A percentile compares a stretch with the other conserved stretches of the same genome.
Conservation (phyloP, 1,284 basidiomycete genomes). For the Coriolopsis trogii region DNA sequence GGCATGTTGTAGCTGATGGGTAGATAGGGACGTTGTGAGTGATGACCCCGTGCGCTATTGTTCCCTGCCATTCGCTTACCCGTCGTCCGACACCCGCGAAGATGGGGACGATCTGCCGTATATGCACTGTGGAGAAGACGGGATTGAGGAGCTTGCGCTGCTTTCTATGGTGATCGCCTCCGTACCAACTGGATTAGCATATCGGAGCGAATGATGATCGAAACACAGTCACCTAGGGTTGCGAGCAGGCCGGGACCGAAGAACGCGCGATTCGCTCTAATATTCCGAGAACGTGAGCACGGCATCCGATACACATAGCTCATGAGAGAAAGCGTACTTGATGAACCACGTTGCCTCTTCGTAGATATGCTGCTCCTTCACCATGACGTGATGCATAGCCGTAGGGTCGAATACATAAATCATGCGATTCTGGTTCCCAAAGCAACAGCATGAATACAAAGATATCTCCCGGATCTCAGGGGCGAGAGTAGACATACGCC, state of each 20-base stretch:
- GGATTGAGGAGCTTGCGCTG: conserved; percentile 23
- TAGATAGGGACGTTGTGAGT: background rate
- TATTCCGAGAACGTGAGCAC: background rate
- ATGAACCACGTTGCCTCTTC: conserved; percentile 17
- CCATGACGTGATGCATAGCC: conserved; percentile 19
- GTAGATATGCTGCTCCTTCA: conserved; percentile 24
- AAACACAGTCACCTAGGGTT: conserved; percentile 9
- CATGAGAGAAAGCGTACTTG: conserved; percentile 2
- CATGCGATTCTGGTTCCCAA: conserved; percentile 9
- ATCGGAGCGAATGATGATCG: background rate
- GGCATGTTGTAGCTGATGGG: background rate
- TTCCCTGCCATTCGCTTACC: no score
- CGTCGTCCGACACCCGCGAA: conserved; percentile 12
- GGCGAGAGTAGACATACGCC: conserved; percentile 5
- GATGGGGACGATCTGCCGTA: conserved; percentile 19
- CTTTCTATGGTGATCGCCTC: conserved; percentile 17
- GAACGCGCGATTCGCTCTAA: conserved; percentile 9
- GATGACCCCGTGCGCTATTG: conserved; percentile 9
- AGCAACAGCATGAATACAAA: background rate
- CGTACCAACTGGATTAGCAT: no score
- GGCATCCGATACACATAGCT: background rate
- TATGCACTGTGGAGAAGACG: conserved; percentile 19
- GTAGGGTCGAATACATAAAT: conserved; percentile 23
- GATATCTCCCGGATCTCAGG: no score
- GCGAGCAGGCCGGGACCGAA: conserved; percentile 18